Conservation (phyloP, 345 rosid species). For the Brassica napus region DNA sequence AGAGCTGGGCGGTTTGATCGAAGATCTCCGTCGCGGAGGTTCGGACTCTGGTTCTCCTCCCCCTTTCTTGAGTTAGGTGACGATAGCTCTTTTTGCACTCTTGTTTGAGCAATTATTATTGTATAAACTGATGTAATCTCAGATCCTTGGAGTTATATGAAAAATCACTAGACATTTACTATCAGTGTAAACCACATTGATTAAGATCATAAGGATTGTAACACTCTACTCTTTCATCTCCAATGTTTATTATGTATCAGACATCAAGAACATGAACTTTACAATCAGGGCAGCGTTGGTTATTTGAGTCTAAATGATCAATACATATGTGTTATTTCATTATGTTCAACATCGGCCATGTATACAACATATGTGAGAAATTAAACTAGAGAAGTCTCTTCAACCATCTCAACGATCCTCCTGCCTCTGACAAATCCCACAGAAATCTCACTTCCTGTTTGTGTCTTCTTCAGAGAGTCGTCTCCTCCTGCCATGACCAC, state of each 20-base stretch:
- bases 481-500: conserved; percentile 49
- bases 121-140: conserved; percentile 17
- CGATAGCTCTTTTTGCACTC: background rate
- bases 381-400: conserved; percentile 49
- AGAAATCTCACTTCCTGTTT: conserved; percentile 54
- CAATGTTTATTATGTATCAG: conserved; percentile 6
- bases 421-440: conserved; percentile 60
- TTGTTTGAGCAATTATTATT: conserved; percentile 5
- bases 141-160: background rate
- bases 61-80: conserved; percentile 42
- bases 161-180: background rate
- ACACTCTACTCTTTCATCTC: conserved; percentile 11
- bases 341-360: background rate
- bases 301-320: background rate
- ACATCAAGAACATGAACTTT: background rate
- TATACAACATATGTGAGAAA: background rate
- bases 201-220: conserved; percentile 2
- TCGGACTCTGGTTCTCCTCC: conserved; percentile 43
- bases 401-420: conserved; percentile 38
- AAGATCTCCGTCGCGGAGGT: conserved; percentile 62
- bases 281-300: background rate
- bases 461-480: conserved; percentile 56
- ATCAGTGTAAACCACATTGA: background rate
- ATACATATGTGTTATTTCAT: background rate
- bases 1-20: conserved; percentile 77